Evolutionary conservation across 1,284 basidiomycete species (phyloP), one percentile per base, ranked within the genome.

Genomic region (Austroboletus novae-zelandiae): DNA sequence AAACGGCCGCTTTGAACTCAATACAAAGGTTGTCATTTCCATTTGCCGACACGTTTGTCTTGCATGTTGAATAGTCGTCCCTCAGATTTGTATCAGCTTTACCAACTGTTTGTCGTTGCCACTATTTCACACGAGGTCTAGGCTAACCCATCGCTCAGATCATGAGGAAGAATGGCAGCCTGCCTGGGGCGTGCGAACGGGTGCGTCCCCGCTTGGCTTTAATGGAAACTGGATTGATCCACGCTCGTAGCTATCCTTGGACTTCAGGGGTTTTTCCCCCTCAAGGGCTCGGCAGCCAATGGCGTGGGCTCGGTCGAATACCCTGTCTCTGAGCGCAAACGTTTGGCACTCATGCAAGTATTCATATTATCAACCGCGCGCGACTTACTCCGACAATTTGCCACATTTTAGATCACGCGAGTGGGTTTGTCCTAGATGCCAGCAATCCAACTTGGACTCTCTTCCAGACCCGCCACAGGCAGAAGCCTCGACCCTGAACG

Each of bases 161-260:
- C 89, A 91, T 56, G 89, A 91, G 71, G 90, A 94, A 61, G 74
- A 89, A 40, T 98, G 95, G 95, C 94, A 97, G 70, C 95, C 95
- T 30, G 94, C 95, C 13, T 98, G 95, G 95, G 95, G 95, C 50
- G 91, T 98, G 25, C 81, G 95, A 52, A 98, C 95, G 52, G 92
- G 92, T 84, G 55, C 49, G 54, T 51, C 42, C 41, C 45, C 49
- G 48, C 42, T 51, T 44, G 36, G 44, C 70, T 73, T 52, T 53
- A 48, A 47, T 57, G 31, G 46, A 53, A 51, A 43, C 31, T 55
- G 29, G 23, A 9, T 53, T 51, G 29, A 62, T 44, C 27, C 40
- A 45, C 43, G 29, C 49, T 37, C 20, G 48, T 62, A 88, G 94
- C 92, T 20, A 94, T 97, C 57, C 81, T 94, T 48, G 95, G 92